phyloP scores from a whole-genome alignment of 495 filamentous ascomycete species.

The Penicillium salamii region DNA sequence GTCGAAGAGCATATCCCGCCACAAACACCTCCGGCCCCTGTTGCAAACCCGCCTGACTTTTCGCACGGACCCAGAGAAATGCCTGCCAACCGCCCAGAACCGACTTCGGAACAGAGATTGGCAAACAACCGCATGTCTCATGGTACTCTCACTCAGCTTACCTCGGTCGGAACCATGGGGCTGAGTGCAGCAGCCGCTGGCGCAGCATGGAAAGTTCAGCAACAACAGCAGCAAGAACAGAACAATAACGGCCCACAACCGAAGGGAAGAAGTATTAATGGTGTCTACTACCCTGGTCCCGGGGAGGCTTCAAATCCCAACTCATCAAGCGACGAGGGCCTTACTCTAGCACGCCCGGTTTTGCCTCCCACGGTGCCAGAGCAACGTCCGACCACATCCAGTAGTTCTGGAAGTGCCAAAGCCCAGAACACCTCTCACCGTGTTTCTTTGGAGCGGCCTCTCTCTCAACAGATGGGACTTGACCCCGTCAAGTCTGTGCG shows the following conservation, averaged over 20 bases:
- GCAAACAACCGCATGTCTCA: conserved; percentile 79
- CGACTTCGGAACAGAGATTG: conserved; percentile 69
- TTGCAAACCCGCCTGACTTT: conserved; percentile 73
- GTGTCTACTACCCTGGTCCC: neutral
- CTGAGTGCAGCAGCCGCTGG: conserved; percentile 32
- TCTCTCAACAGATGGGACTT: conserved; percentile 19
- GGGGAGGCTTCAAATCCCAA: conserved; percentile 5
- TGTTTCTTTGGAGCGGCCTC: conserved; percentile 12
- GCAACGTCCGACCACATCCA: conserved; percentile 18
- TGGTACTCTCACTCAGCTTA: conserved; percentile 74
- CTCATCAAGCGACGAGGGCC: conserved; percentile 22
- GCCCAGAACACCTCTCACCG: conserved; percentile 30
- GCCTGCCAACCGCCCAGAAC: conserved; percentile 64
- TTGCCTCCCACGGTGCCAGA: conserved; percentile 14
- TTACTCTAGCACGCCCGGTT: conserved; percentile 12
- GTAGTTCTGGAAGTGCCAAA: conserved; percentile 15
- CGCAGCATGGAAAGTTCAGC: conserved; percentile 29
- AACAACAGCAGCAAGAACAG: conserved; percentile 8
- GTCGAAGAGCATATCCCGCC: conserved; percentile 50
- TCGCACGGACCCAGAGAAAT: conserved; percentile 64
- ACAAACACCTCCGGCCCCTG: conserved; percentile 65
- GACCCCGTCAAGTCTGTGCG: conserved; percentile 47
- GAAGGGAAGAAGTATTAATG: conserved; percentile 8
- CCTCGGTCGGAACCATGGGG: conserved; percentile 56
- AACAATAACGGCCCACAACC: conserved; percentile 9